These are phyloP conservation scores for Pichia terricola DNA, from an alignment of 1,139 yeast species.

Conservation along the genomic window DNA sequence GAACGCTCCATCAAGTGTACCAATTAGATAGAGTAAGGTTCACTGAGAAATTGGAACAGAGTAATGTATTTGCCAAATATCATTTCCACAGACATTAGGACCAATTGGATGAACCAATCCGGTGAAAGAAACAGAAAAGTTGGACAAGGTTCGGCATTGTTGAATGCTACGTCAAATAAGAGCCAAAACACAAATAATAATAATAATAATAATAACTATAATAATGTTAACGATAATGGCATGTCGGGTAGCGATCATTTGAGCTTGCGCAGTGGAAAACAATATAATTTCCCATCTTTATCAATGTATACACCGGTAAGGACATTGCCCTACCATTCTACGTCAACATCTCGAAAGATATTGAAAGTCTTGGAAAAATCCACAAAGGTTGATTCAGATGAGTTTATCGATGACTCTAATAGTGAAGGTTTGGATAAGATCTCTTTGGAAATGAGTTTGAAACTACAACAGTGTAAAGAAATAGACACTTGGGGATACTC, in stretches of 20 bases:
- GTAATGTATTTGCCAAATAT: constrained; percentile 38
- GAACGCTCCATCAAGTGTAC: no score
- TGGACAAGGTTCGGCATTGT: not conserved
- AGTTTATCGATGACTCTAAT: not conserved
- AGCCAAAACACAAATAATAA: no score
- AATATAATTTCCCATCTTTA: constrained; percentile 12
- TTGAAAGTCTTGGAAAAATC: constrained; percentile 3
- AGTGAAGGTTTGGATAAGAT: constrained; percentile 20
- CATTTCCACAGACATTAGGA: constrained; percentile 35
- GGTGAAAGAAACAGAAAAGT: not conserved
- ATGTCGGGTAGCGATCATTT: not conserved
- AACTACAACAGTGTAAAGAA: constrained; percentile 30
- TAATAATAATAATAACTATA: not conserved
- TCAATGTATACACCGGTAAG: constrained; percentile 10
- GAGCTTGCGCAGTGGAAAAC: not conserved
- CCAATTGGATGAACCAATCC: constrained; percentile 28
- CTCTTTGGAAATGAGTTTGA: constrained; percentile 16
- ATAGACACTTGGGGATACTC: constrained; percentile 41
- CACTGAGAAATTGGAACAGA: no score
- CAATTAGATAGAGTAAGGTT: no score
- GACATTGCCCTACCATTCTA: constrained; percentile 7
- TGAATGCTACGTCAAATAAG: no score
- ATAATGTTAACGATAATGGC: not conserved
- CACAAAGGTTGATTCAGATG: not conserved
- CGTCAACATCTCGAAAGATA: constrained; percentile 1